These are phyloP conservation scores for Neonectria coccinea DNA, from an alignment of 2,329 filamentous ascomycete species.

Conservation along the genomic window DNA sequence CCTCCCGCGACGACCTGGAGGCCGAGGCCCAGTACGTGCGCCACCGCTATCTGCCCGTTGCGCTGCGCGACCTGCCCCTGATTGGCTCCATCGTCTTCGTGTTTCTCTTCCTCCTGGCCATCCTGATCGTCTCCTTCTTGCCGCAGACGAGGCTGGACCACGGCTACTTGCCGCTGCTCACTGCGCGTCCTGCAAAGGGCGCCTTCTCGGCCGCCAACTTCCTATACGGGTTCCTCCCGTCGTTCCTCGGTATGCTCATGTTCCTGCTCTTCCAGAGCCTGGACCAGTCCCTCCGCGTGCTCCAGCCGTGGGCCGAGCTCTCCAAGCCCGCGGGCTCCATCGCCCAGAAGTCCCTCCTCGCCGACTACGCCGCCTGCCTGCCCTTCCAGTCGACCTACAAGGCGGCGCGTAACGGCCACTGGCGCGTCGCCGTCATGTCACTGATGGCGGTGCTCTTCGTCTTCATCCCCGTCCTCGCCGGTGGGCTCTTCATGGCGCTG, in stretches of 20 bases:
- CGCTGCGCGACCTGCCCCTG: constrained; percentile 75
- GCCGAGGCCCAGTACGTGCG: constrained; percentile 44
- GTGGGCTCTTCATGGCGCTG: constrained; percentile 80
- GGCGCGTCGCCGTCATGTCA: constrained; percentile 72
- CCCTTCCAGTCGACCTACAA: constrained; percentile 70
- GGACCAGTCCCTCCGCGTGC: constrained; percentile 72
- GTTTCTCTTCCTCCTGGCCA: constrained; percentile 72
- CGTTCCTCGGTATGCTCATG: constrained; percentile 73
- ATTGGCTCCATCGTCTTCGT: constrained; percentile 72
- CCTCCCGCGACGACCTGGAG: constrained; percentile 46
- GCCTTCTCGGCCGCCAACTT: constrained; percentile 92
- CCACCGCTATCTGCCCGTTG: constrained; percentile 81
- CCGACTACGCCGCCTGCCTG: constrained; percentile 76
- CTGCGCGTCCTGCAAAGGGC: constrained; percentile 66
- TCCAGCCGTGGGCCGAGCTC: constrained; percentile 78
- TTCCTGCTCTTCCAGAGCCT: constrained; percentile 76
- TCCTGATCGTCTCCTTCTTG: constrained; percentile 84
- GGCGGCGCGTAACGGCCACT: constrained; percentile 72
- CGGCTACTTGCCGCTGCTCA: constrained; percentile 79
- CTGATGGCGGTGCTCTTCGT: constrained; percentile 69
- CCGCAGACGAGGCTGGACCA: constrained; percentile 71
- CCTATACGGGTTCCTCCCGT: constrained; percentile 82
- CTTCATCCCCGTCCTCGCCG: constrained; percentile 74
- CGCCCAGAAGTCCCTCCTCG: constrained; percentile 73
- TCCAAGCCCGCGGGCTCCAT: constrained; percentile 66